Percentiles rank a stretch among this genome's conserved stretches.
Conservation (phyloP, 306 rosid genomes). For the Ormosia emarginata region DNA sequence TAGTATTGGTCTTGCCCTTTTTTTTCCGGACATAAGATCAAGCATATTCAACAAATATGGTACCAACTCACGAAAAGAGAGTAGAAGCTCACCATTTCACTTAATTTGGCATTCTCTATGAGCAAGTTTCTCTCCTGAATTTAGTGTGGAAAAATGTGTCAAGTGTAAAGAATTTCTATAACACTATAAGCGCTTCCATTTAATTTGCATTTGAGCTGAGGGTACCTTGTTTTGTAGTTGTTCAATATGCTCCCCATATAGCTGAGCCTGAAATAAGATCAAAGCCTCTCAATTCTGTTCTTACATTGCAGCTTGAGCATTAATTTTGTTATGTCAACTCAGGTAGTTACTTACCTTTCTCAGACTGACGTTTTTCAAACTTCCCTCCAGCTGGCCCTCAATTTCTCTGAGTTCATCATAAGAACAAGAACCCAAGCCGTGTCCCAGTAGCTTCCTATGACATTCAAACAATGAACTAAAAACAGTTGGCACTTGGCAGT, state of each 20-base stretch:
- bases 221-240: constrained; percentile 39
- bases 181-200: not conserved
- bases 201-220: not conserved
- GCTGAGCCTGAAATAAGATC: constrained; percentile 32
- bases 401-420: constrained; percentile 37
- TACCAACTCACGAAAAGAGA: not conserved
- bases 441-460: constrained; percentile 59
- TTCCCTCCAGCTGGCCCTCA: constrained; percentile 36
- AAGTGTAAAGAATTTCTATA: not conserved
- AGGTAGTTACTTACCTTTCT: constrained; percentile 42
- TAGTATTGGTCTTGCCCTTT: not conserved
- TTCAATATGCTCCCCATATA: constrained; percentile 28
- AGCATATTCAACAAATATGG: not conserved
- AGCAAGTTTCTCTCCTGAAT: constrained; percentile 41
- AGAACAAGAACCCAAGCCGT: constrained; percentile 36
- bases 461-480: not conserved
- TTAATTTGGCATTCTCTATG: constrained; percentile 31
- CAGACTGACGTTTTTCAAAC: constrained; percentile 33
- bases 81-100: constrained; percentile 27
- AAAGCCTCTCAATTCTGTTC: not conserved
- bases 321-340: not conserved
- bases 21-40: not conserved
- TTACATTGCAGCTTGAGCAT: no score
- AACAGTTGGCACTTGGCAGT: not conserved
- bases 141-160: not conserved